Evolutionary conservation across 2,329 filamentous ascomycete species (phyloP), one percentile per base, ranked within the genome.

Genomic region (Cytospora schulzeri): DNA sequence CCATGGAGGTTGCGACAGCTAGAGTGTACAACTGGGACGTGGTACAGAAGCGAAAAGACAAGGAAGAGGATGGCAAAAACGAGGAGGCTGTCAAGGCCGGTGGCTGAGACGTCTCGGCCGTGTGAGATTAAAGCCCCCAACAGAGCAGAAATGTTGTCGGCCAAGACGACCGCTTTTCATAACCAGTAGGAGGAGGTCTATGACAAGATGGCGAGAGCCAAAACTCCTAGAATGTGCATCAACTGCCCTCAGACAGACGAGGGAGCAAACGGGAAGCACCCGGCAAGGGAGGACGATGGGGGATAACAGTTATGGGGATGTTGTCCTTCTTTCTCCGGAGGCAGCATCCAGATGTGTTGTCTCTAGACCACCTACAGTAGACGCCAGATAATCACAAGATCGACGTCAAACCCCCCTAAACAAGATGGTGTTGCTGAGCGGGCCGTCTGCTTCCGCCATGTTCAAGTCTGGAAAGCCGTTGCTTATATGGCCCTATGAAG

Each of bases 21-120:
- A 85, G 95, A 69, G 93, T 99, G n/a, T 98, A 99, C 78, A 99
- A 99, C 78, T 98, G 95, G 94, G 95, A 99, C 73, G 93, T 99
- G 5, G 92, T 94, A 52, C 91, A 97, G 81, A 92, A 96, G 79
- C 85, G 95, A 71, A 97, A 97, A 81, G 93, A 97, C 67, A 95
- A 93, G 76, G 88, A 90, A 48, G 85, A 87, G 68, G 87, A 81
- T 59, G 73, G 72, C 53, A 79, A 80, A 67, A 78, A 77, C 38
- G 75, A 77, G 62, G 73, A 74, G 35, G 74, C 75, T 57, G 65
- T 50, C 38, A 60, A 66, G 68, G 70, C 75, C 2, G 73, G 59
- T 50, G 74, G 70, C 26, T 75, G 65, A 71, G 58, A 57, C 28
- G 38, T 41, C 38, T 41, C 38, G 33, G 58, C 26, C 51, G 26